Base-by-base conservation (phyloP, 306 rosid species). In the Cicer arietinum region DNA sequence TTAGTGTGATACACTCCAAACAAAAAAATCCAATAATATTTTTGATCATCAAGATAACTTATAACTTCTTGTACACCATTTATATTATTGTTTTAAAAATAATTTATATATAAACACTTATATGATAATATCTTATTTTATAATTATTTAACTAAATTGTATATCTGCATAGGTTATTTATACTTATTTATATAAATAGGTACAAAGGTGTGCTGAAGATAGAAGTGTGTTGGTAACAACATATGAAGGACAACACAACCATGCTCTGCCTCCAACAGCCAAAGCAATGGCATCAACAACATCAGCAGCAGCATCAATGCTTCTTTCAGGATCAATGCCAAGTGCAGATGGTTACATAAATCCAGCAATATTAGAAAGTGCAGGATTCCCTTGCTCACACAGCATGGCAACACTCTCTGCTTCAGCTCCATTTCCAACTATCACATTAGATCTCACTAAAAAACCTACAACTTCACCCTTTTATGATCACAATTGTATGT, bases 221-320 rank as follows among this genome's bases (percentile, higher is more conserved):
- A 69, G 47, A 81, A 82, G 85, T 6, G 69, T 90, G 17, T 77
- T 90, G 6, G 85, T 80, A 10, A 88, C 92, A 8, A 90, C 95
- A 37, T 90, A 90, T 41, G 95, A 90, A 81, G 95, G 95, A 3
- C 86, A 84, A 2, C 95, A 90, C 74, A 90, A 81, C 62, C 95
- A 90, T 35, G 79, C 88, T 7, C 88, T 90, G 10, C 89, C 92
- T 30, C 88, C 89, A 2, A 75, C 92, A 7, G 96, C 96, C 8
- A 41, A 81, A 77, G 64, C 87, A 9, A 88, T 88, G 96, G 90
- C 88, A 52, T 81, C 88, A 3, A 85, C 89, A 2, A 90, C 96
- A 13, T 79, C 96, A 2, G 80, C 92, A 6, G 92, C 89, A 0
- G 88, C 89, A 40, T 82, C 91, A 1, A 81, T 85, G 89, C 70